Evolutionary conservation across 2,329 filamentous ascomycete species (phyloP).

Genomic region (Fusarium pseudonygamai): DNA sequence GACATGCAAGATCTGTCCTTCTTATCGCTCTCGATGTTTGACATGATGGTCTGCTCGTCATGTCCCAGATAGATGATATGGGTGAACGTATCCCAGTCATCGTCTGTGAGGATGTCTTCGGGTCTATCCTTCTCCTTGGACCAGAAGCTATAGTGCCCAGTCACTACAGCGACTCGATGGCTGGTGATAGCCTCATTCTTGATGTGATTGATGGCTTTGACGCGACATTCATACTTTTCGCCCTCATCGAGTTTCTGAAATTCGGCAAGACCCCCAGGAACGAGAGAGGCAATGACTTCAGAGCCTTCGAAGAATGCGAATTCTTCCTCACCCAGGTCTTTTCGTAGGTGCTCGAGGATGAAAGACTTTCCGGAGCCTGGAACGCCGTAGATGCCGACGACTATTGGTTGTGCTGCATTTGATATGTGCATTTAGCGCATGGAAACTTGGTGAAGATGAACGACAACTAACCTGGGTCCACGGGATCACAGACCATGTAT

Average conservation of each 20-base stretch:
- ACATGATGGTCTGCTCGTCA: background rate
- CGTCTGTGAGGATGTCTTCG: fast-evolving
- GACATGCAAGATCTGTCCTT: slow-evolving; percentile 25
- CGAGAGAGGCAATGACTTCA: slow-evolving; percentile 53
- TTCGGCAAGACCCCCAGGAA: slow-evolving; percentile 55
- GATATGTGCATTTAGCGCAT: background rate
- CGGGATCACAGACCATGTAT: too few species aligned
- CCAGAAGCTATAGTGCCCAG: slow-evolving; percentile 68
- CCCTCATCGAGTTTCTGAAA: slow-evolving; percentile 55
- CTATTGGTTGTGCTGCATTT: slow-evolving; percentile 32
- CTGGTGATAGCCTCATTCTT: slow-evolving; percentile 46
- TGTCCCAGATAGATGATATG: slow-evolving; percentile 62
- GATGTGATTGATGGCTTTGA: slow-evolving; percentile 58
- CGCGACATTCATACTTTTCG: slow-evolving; percentile 52
- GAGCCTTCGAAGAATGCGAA: slow-evolving; percentile 65
- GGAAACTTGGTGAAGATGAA: too few species aligned
- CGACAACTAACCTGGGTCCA: background rate
- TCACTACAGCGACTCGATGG: slow-evolving; percentile 56
- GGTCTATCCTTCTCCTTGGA: slow-evolving; percentile 26
- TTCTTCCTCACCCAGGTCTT: slow-evolving; percentile 43
- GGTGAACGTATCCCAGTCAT: slow-evolving; percentile 57
- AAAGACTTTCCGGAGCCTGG: slow-evolving; percentile 63
- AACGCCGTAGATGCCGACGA: slow-evolving; percentile 66
- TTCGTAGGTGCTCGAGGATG: slow-evolving; percentile 53
- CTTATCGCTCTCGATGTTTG: slow-evolving; percentile 38